Evolutionary conservation across 805 yeast genomes (phyloP).

Genomic region (Lachancea dasiensis): DNA sequence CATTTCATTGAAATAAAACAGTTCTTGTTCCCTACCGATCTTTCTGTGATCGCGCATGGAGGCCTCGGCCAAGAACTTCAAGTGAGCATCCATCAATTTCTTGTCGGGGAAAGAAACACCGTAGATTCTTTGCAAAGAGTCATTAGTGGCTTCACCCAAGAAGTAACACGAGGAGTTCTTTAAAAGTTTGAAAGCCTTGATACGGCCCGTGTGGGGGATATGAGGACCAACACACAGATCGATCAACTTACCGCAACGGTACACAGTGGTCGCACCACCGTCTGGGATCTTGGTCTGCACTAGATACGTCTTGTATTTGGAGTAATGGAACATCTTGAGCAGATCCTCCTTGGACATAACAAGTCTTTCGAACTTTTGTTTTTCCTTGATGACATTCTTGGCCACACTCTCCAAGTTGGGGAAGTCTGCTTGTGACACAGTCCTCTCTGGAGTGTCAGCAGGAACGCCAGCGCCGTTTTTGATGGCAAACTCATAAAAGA

Average conservation of each 20-base stretch:
- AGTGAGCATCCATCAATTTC: constrained; percentile 88
- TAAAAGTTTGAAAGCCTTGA: constrained; percentile 87
- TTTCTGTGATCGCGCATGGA: constrained; percentile 93
- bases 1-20: constrained; percentile 91
- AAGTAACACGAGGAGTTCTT: constrained; percentile 96
- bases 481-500: constrained; percentile 92
- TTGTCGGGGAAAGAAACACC: constrained; percentile 99
- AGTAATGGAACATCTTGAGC: constrained; percentile 88
- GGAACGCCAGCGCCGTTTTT: constrained; percentile 29
- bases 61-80: constrained; percentile 93
- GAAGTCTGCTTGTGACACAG: constrained; percentile 79
- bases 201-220: constrained; percentile 93
- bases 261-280: constrained; percentile 92
- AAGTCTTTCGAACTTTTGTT: constrained; percentile 91
- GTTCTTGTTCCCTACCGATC: constrained; percentile 93
- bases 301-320: constrained; percentile 88
- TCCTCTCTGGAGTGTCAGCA: constrained; percentile 64
- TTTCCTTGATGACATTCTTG: constrained; percentile 85
- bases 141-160: constrained; percentile 87
- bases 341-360: constrained; percentile 88
- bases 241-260: constrained; percentile 95
- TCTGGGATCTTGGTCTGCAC: constrained; percentile 89
- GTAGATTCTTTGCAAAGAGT: constrained; percentile 92
- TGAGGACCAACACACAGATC: constrained; percentile 98
- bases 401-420: constrained; percentile 78